These are phyloP conservation scores for Fraxinus latifolia DNA, from an alignment of 305 asterid genomes.

Conservation along the genomic window DNA sequence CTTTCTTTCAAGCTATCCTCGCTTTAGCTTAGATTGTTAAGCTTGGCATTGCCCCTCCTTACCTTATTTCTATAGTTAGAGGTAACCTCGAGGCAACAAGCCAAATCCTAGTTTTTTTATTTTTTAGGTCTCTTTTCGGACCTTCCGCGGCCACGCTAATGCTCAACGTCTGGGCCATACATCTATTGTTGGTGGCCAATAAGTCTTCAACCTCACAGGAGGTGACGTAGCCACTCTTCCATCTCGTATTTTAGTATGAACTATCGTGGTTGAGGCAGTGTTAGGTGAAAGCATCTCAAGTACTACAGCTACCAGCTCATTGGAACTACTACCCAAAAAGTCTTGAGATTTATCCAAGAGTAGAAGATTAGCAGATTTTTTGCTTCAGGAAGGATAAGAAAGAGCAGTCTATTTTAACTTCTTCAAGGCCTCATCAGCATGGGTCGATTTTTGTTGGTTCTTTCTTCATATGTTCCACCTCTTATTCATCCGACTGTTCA, in stretches of 20 bases:
- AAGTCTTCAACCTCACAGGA: neutral
- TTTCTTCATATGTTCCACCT: neutral
- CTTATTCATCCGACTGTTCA: neutral
- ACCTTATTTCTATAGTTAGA: neutral
- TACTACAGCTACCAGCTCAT: no score
- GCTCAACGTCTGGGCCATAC: neutral
- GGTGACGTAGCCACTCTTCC: neutral
- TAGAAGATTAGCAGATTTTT: neutral
- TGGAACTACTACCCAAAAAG: neutral
- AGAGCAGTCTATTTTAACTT: neutral
- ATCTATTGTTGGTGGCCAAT: neutral
- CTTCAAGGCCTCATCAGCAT: neutral
- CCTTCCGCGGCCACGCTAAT: neutral
- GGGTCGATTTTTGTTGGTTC: neutral
- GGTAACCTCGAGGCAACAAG: neutral
- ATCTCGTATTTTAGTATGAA: neutral
- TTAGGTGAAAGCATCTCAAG: neutral
- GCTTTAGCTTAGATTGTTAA: neutral
- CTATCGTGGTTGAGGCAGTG: neutral
- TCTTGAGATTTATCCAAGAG: neutral
- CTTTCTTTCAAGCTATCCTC: neutral
- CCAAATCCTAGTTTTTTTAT: neutral
- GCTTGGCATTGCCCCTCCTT: neutral
- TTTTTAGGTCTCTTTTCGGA: neutral
- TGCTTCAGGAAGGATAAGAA: neutral